Evolutionary conservation across 2,329 filamentous ascomycete species (phyloP).

Genomic region (Myriosclerotinia duriaeana): DNA sequence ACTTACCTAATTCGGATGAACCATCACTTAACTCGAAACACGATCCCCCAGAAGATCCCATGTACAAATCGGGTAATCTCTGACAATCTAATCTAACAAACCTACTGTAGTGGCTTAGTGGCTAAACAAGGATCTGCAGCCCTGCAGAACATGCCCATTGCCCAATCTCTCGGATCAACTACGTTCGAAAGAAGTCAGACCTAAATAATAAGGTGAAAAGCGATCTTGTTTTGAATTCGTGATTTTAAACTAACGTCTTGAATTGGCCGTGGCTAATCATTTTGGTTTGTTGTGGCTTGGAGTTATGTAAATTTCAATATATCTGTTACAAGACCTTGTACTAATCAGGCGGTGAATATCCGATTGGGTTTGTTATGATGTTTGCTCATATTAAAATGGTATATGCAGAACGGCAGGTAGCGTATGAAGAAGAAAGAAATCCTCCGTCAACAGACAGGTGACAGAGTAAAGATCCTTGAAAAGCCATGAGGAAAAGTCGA

Average conservation of each 20-base stretch:
- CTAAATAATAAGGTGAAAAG: background rate
- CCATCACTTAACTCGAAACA: conserved; percentile 22
- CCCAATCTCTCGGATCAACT: conserved; percentile 25
- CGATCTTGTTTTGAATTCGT: conserved; percentile 3
- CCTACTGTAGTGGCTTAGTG: background rate
- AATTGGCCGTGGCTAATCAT: conserved; percentile 9
- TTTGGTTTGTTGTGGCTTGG: conserved; percentile 15
- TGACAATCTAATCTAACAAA: conserved; percentile 24
- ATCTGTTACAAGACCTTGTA: conserved; percentile 17
- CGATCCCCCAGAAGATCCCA: conserved; percentile 17
- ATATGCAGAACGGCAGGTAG: background rate
- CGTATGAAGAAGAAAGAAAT: background rate
- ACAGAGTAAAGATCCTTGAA: background rate
- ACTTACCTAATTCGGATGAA: conserved; percentile 13
- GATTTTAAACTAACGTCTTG: background rate
- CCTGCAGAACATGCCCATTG: conserved; percentile 14
- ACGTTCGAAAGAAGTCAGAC: conserved; percentile 5
- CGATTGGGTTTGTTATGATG: background rate
- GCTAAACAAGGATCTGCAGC: conserved; percentile 15
- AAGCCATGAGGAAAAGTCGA: background rate
- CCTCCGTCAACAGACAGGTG: background rate
- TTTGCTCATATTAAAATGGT: background rate
- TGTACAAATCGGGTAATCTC: conserved; percentile 23
- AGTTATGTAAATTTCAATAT: conserved; percentile 18
- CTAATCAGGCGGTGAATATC: conserved; percentile 9